phyloP scores from a whole-genome alignment of 1,139 yeast genomes.

The Blastobotrys apis region DNA sequence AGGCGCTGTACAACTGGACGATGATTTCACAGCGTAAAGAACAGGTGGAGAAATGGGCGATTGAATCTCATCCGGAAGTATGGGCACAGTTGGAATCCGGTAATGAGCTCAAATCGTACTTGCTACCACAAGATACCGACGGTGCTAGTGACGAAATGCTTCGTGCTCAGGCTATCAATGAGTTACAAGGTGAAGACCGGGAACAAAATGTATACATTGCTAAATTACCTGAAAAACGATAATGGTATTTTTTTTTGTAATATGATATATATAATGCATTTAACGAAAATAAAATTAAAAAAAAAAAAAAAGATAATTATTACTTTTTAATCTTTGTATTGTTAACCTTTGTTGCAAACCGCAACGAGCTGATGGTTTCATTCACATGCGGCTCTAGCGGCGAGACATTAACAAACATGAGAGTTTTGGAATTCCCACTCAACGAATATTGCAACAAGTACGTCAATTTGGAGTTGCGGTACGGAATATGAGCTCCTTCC shows the following conservation, averaged over 20 bases:
- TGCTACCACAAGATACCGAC: slow-evolving; percentile 29
- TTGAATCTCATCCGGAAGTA: slow-evolving; percentile 37
- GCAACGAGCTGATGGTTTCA: slow-evolving; percentile 77
- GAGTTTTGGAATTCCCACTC: slow-evolving; percentile 80
- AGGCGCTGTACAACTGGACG: slow-evolving; percentile 60
- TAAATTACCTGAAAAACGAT: slow-evolving; percentile 5
- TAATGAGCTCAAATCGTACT: slow-evolving; percentile 39
- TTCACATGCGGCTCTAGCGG: slow-evolving; percentile 58
- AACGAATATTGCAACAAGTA: slow-evolving; percentile 79
- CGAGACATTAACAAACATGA: slow-evolving; percentile 90
- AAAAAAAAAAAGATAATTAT: not conserved
- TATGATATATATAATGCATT: not conserved
- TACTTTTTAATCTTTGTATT: slow-evolving; percentile 29
- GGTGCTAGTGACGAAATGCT: slow-evolving; percentile 29
- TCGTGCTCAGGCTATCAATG: slow-evolving; percentile 18
- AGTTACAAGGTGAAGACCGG: slow-evolving; percentile 10
- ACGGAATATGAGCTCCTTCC: slow-evolving; percentile 46
- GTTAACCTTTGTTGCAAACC: slow-evolving; percentile 75
- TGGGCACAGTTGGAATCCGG: slow-evolving; percentile 47
- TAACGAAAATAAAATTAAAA: no score
- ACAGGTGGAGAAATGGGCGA: slow-evolving; percentile 53
- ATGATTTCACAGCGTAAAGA: slow-evolving; percentile 46
- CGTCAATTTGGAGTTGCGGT: slow-evolving; percentile 62
- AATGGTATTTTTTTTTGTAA: not conserved
- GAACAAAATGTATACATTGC: slow-evolving; percentile 10